phyloP scores from a whole-genome alignment of 2,329 filamentous ascomycete genomes.

The Acrodontium crateriforme region DNA sequence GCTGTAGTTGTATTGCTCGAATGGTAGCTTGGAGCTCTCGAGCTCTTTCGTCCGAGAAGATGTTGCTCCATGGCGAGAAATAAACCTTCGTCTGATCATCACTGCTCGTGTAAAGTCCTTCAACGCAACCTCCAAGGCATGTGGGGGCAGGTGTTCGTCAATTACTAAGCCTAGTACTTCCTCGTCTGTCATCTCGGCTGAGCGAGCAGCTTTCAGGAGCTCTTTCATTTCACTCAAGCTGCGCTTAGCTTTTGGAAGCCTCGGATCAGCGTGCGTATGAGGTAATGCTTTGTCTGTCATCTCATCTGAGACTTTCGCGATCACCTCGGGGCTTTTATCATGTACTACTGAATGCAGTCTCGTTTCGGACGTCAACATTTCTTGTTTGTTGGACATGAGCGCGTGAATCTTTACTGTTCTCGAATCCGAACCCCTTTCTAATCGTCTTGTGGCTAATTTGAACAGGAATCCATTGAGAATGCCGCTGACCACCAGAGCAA shows the following conservation, averaged over 20 bases:
- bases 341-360: constrained; percentile 12
- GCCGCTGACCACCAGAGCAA: constrained; percentile 78
- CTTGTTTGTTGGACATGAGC: constrained; percentile 37
- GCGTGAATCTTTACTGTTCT: constrained; percentile 98
- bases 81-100: constrained; percentile 76
- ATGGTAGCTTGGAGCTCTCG: constrained; percentile 76
- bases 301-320: constrained; percentile 64
- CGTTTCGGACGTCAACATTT: constrained; percentile 3
- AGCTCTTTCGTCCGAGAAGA: constrained; percentile 58
- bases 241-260: constrained; percentile 41
- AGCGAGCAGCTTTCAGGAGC: too few relatives aligned
- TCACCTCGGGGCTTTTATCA: constrained; percentile 22
- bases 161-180: constrained; percentile 76
- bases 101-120: constrained; percentile 86
- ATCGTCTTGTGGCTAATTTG: constrained; percentile 89
- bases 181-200: constrained; percentile 64
- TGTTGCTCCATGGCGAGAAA: constrained; percentile 75
- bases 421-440: too few relatives aligned
- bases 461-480: constrained; percentile 95
- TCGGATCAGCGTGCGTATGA: constrained; percentile 10
- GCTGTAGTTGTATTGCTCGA: constrained; percentile 85
- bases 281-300: constrained; percentile 5
- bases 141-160: constrained; percentile 84
- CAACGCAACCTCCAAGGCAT: constrained; percentile 83
- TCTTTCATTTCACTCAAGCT: constrained; percentile 66